Evolutionary conservation across 2,329 filamentous ascomycete species (phyloP), one percentile per base, ranked within the genome.

Genomic region (Lachnellula hyalina): DNA sequence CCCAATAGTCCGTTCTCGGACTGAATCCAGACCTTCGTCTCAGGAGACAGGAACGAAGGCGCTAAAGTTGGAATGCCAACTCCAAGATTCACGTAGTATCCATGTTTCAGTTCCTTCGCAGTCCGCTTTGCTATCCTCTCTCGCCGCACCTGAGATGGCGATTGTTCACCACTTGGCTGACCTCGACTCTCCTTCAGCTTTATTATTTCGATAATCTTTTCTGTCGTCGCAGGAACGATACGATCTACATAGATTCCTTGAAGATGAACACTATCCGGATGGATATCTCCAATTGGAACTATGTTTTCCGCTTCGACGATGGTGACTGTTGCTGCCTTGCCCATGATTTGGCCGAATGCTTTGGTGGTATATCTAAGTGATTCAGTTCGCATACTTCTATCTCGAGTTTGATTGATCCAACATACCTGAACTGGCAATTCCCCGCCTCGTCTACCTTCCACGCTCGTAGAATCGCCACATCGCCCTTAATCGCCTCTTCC

Each of bases 51-150:
- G 69, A 89, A 91, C 0, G 84, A 87, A 0, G 89, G 88, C 1
- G 90, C 89, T n/a, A 94, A 77, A 14, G 90, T 95, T 0, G 90
- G 90, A 69, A 96, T 90, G 89, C 89, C 81, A 55, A 93, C 87
- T 17, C 89, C 89, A 0, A 93, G 75, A 69, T 93, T 93, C 19
- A 89, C 88, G 67, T 91, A 92, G 75, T 78, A 68, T 12, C 89
- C 89, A 60, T 89, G 80, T 72, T 90, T 88, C 52, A 96, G 77
- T 72, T 95, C 90, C 72, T 88, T 86, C 0, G 90, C 87, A 0
- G 90, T 89, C 41, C 90, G 78, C 58, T 80, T 81, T 0, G 87
- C 90, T 65, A 96, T 95, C 46, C 86, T 80, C 62, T 88, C 80
- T 46, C 88, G 77, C 65, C 83, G 80, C 44, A 73, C 71, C 45